These are phyloP conservation scores for Vitis vinifera DNA, from an alignment of 164 flowering plant species.

Conservation along the genomic window DNA sequence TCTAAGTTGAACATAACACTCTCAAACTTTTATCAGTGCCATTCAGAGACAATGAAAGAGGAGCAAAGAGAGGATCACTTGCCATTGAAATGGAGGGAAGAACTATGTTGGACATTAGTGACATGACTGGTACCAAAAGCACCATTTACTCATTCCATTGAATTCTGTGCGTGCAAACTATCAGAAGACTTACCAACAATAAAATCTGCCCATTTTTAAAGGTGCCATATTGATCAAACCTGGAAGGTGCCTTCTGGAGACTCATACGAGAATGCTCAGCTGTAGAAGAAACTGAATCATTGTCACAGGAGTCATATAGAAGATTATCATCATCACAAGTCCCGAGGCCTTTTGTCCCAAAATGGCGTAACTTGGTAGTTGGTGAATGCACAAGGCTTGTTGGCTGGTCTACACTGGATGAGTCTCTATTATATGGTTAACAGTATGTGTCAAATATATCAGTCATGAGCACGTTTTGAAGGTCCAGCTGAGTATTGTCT, in stretches of 20 bases:
- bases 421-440: conserved; percentile 51
- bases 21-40: background rate
- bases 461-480: conserved; percentile 78
- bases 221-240: conserved; percentile 82
- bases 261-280: conserved; percentile 45
- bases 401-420: too few species aligned
- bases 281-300: conserved; percentile 28
- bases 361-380: too few species aligned
- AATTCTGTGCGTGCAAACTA: conserved; percentile 24
- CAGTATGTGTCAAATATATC: conserved; percentile 43
- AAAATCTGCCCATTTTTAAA: conserved; percentile 62
- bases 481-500: conserved; percentile 78
- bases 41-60: too few species aligned
- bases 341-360: too few species aligned
- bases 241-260: conserved; percentile 86
- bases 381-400: too few species aligned
- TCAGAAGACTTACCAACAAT: conserved; percentile 33
- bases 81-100: too few species aligned
- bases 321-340: too few species aligned
- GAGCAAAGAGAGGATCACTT: too few species aligned
- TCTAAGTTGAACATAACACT: conserved; percentile 53
- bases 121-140: too few species aligned
- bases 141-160: conserved; percentile 4
- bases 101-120: too few species aligned
- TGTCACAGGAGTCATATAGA: conserved; percentile 12